Percentiles rank a stretch among this genome's conserved stretches.
Evolutionary conservation across 192 early-diverging fungal species (phyloP).

Genomic region (Linnemannia exigua): DNA sequence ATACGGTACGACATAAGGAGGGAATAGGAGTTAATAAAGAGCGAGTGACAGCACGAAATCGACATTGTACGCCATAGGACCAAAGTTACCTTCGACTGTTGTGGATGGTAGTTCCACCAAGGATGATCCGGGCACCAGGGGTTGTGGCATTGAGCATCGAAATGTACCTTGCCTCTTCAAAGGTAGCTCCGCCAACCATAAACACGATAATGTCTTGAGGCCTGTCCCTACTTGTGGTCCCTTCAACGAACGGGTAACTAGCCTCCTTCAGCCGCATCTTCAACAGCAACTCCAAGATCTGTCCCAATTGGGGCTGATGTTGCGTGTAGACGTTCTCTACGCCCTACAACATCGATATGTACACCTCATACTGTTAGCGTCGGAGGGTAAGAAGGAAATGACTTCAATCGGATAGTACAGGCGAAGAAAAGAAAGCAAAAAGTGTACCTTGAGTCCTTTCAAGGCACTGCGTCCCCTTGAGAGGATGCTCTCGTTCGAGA

Average conservation of each 20-base stretch:
- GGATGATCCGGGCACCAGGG: conserved; percentile 83
- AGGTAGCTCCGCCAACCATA: conserved; percentile 95
- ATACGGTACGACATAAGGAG: neutral
- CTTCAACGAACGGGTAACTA: conserved; percentile 85
- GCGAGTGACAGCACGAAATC: neutral
- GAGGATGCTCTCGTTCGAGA: conserved; percentile 90
- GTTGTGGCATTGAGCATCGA: conserved; percentile 84
- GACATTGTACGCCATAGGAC: neutral
- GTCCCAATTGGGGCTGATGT: conserved; percentile 88
- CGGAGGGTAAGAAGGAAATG: neutral
- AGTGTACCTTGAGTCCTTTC: conserved; percentile 89
- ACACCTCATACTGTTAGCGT: neutral
- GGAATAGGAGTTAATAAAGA: neutral
- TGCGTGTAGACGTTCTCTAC: conserved; percentile 99
- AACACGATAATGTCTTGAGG: conserved; percentile 98
- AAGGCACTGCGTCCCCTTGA: conserved; percentile 89
- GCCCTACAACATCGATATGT: conserved; percentile 64
- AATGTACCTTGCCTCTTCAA: conserved; percentile 92
- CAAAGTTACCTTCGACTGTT: conserved; percentile 75
- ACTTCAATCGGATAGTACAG: neutral
- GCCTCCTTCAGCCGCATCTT: conserved; percentile 86
- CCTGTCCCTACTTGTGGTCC: conserved; percentile 54
- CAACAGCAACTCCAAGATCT: conserved; percentile 81
- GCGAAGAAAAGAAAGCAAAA: too few relatives aligned
- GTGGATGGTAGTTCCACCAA: conserved; percentile 95